Conservation (phyloP, 2,329 filamentous ascomycete species). For the Blastomyces gilchristii region DNA sequence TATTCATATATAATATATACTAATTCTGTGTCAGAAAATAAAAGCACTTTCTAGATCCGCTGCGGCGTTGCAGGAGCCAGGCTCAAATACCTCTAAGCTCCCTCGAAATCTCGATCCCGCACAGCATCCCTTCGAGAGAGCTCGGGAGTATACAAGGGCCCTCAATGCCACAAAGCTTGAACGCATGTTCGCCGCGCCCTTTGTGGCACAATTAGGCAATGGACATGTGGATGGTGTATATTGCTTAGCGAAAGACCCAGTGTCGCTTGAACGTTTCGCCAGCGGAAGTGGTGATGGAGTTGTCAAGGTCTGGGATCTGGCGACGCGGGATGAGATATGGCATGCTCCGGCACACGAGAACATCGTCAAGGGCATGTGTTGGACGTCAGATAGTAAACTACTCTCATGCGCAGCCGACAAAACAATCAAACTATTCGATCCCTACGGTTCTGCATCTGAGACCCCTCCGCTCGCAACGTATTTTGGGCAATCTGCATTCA, state of each 20-base stretch:
- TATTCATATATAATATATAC: background rate
- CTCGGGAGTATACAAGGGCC: constrained; percentile 70
- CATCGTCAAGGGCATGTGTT: constrained; percentile 81
- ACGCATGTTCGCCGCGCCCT: constrained; percentile 80
- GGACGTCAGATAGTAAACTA: constrained; percentile 76
- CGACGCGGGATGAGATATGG: constrained; percentile 63
- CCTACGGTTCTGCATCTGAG: constrained; percentile 61
- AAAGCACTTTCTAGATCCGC: constrained; percentile 43
- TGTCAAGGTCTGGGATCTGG: constrained; percentile 84
- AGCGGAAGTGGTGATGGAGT: constrained; percentile 86
- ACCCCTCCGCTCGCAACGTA: constrained; percentile 71
- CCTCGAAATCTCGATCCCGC: constrained; percentile 60
- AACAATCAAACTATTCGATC: constrained; percentile 83
- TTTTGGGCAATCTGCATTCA: constrained; percentile 74
- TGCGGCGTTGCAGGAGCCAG: constrained; percentile 39
- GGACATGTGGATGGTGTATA: constrained; percentile 91
- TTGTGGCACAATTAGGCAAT: constrained; percentile 73
- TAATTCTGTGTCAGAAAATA: constrained; percentile 38
- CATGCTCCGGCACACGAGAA: constrained; percentile 79
- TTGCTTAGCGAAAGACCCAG: constrained; percentile 68
- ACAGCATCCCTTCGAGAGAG: constrained; percentile 82
- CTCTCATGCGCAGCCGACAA: constrained; percentile 79
- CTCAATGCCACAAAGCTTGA: constrained; percentile 84
- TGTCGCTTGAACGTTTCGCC: constrained; percentile 61
- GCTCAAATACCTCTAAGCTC: constrained; percentile 36